These are phyloP conservation scores for Warburgia ugandensis DNA, from an alignment of 164 flowering plant genomes.

Conservation along the genomic window DNA sequence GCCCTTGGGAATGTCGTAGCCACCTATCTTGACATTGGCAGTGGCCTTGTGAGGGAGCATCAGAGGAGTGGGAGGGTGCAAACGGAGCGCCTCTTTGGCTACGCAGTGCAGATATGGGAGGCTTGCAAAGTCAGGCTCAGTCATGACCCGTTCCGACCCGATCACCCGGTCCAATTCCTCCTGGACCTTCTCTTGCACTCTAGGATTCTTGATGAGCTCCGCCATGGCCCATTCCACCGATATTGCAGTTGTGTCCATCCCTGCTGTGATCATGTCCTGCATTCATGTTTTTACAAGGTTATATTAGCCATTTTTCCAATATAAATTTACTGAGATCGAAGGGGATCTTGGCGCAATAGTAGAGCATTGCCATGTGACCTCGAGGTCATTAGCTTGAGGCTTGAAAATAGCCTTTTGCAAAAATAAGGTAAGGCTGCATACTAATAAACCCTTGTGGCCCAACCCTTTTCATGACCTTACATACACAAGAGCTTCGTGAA, in stretches of 20 bases:
- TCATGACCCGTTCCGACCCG: conserved; percentile 17
- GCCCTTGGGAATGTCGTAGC: conserved; percentile 28
- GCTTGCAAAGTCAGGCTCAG: conserved; percentile 21
- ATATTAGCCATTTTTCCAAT: no score
- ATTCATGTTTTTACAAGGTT: no score
- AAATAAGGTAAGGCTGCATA: no score
- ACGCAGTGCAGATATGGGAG: conserved; percentile 24
- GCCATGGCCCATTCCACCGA: conserved; percentile 32
- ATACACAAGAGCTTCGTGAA: no score
- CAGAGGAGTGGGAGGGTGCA: conserved; percentile 29
- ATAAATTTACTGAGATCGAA: no score
- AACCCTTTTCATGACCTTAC: no score
- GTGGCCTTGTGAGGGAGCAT: conserved; percentile 29
- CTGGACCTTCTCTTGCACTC: conserved; percentile 24
- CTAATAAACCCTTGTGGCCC: no score
- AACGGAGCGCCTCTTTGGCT: conserved; percentile 22
- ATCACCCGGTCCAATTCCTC: conserved; percentile 25
- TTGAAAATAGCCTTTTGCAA: no score
- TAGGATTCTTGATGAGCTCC: conserved; percentile 24
- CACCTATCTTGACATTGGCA: conserved; percentile 22
- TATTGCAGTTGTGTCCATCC: conserved; percentile 24
- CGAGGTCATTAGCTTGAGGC: no score
- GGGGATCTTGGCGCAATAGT: no score
- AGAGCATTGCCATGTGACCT: no score
- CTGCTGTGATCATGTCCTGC: conserved; percentile 31